Percentiles rank a stretch among this genome's conserved stretches.
Evolutionary conservation across 441 rosid species (phyloP).

Genomic region (Euphorbia schlechtendalii): DNA sequence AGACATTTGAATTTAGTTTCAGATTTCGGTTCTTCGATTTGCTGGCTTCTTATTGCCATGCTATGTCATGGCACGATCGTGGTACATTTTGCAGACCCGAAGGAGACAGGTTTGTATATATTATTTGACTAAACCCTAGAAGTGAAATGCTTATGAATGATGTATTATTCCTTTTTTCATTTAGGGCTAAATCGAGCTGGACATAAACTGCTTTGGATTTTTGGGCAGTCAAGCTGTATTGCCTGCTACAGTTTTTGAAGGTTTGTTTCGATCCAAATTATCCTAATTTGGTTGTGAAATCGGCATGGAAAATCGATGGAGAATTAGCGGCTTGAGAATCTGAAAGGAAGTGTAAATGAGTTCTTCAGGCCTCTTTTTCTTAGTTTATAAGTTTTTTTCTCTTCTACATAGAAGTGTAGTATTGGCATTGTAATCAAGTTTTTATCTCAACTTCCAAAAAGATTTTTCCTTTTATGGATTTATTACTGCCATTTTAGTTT

Average conservation of each 20-base stretch:
- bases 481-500: too few species aligned
- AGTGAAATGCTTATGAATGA: neutral
- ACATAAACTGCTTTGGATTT: neutral
- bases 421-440: neutral
- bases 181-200: slow-evolving; percentile 4
- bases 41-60: slow-evolving; percentile 57
- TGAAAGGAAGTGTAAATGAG: slow-evolving; percentile 15
- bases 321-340: slow-evolving; percentile 10
- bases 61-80: slow-evolving; percentile 48
- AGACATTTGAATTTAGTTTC: slow-evolving; percentile 32
- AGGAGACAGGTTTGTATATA: slow-evolving; percentile 66
- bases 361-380: slow-evolving; percentile 3
- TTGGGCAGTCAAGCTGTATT: neutral
- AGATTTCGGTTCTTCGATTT: slow-evolving; percentile 56
- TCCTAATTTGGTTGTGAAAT: slow-evolving; percentile 4
- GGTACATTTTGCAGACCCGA: slow-evolving; percentile 44
- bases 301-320: neutral
- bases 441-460: neutral
- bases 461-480: neutral
- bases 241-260: neutral
- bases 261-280: too few species aligned
- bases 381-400: neutral
- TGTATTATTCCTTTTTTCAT: neutral
- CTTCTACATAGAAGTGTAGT: slow-evolving; percentile 1
- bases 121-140: too few species aligned